Percentiles rank a stretch among this genome's conserved stretches.
Evolutionary conservation across 2,329 filamentous ascomycete genomes (phyloP).

Genomic region (Didymella glomerata): DNA sequence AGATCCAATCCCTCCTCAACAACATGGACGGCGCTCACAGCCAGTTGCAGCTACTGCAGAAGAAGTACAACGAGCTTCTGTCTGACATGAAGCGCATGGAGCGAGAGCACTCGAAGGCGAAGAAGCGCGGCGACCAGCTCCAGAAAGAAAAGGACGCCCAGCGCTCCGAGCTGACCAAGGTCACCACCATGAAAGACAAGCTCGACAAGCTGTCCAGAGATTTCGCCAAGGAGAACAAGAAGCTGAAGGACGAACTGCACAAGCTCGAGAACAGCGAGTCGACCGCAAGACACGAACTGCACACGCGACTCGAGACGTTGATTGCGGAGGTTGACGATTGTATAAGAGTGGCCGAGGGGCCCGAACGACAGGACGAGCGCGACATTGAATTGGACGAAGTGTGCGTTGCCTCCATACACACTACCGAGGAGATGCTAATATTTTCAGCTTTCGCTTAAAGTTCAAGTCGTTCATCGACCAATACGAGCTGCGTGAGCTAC

Average conservation of each 20-base stretch:
- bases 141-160: slow-evolving; percentile 97
- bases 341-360: slow-evolving; percentile 84
- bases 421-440: no score
- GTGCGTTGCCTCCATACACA: slow-evolving; percentile 70
- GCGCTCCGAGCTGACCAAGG: slow-evolving; percentile 87
- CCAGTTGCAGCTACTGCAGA: slow-evolving; percentile 89
- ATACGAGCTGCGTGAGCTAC: slow-evolving; percentile 92
- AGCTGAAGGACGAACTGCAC: slow-evolving; percentile 92
- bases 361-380: slow-evolving; percentile 75
- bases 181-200: slow-evolving; percentile 91
- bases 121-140: slow-evolving; percentile 90
- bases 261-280: slow-evolving; percentile 87
- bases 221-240: slow-evolving; percentile 96
- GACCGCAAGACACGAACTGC: slow-evolving; percentile 80
- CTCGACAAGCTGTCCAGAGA: slow-evolving; percentile 95
- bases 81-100: slow-evolving; percentile 96
- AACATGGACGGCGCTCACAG: slow-evolving; percentile 92
- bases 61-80: slow-evolving; percentile 88
- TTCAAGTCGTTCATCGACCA: slow-evolving; percentile 97
- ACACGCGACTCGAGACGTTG: slow-evolving; percentile 82
- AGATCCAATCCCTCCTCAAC: slow-evolving; percentile 82
- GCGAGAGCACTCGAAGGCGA: slow-evolving; percentile 92
- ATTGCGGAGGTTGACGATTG: slow-evolving; percentile 87
- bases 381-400: slow-evolving; percentile 90
- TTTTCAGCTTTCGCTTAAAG: slow-evolving; percentile 69